phyloP scores from a whole-genome alignment of 2,329 filamentous ascomycete genomes.

The Berkeleyomyces basicola region DNA sequence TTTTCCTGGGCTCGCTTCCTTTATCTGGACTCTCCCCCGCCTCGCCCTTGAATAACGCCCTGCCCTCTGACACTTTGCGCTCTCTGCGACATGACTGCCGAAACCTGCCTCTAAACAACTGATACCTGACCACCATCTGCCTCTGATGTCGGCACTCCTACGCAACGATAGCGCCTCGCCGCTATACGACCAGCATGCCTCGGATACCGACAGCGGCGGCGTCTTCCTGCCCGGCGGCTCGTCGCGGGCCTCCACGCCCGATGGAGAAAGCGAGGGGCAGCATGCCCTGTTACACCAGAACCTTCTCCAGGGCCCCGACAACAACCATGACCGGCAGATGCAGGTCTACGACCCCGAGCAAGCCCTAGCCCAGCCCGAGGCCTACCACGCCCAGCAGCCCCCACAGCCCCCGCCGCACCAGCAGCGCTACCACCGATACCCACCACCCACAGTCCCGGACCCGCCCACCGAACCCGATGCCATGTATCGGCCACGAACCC shows the following conservation, averaged over 20 bases:
- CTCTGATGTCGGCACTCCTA: background rate
- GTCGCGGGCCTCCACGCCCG: conserved; percentile 9
- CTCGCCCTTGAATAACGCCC: too few species aligned
- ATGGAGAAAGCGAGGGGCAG: background rate
- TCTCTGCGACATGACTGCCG: background rate
- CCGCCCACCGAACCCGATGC: background rate
- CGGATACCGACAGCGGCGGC: conserved; percentile 11
- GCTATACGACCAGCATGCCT: conserved; percentile 12
- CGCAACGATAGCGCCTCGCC: conserved; percentile 9
- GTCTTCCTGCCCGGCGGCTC: conserved; percentile 8
- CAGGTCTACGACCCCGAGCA: background rate
- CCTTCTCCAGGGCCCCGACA: background rate
- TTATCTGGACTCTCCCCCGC: background rate
- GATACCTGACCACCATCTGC: background rate
- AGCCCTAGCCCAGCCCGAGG: background rate
- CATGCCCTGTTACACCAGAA: background rate
- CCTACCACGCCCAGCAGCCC: background rate
- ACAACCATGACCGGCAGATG: background rate
- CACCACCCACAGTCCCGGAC: background rate
- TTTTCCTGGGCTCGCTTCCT: background rate
- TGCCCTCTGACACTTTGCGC: too few species aligned
- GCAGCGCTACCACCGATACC: background rate
- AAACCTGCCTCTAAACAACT: background rate
- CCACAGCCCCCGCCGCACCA: background rate
- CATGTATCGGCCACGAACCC: background rate